phyloP scores from a whole-genome alignment of 352 stramenopile species.

The Globisporangium canariense region DNA sequence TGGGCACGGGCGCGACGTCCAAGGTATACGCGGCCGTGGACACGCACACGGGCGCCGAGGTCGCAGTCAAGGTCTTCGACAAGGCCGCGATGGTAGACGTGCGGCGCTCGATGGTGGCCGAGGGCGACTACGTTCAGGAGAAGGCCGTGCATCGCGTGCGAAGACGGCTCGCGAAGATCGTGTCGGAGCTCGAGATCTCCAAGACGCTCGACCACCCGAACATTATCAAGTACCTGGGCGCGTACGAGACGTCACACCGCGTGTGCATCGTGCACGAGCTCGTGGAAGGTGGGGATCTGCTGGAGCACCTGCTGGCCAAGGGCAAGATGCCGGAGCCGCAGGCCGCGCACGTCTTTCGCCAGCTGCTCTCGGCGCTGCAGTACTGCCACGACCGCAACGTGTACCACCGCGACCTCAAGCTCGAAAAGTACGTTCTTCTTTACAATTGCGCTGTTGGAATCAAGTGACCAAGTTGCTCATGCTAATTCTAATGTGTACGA shows the following conservation, averaged over 20 bases:
- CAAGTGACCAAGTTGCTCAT: background rate
- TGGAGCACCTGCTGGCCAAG: slow-evolving; percentile 68
- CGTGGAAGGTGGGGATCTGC: slow-evolving; percentile 64
- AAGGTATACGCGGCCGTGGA: slow-evolving; percentile 74
- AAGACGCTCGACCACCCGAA: slow-evolving; percentile 70
- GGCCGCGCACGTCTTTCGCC: slow-evolving; percentile 51
- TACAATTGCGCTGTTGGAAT: too few relatives aligned
- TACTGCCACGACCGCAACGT: slow-evolving; percentile 91
- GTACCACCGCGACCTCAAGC: slow-evolving; percentile 94
- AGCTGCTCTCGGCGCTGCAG: slow-evolving; percentile 91
- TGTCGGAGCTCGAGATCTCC: slow-evolving; percentile 82
- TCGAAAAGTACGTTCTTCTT: slow-evolving; percentile 84
- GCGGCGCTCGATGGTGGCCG: slow-evolving; percentile 70
- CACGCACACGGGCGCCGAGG: slow-evolving; percentile 33
- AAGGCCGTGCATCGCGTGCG: slow-evolving; percentile 71
- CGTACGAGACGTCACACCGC: slow-evolving; percentile 76
- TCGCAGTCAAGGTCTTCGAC: slow-evolving; percentile 84
- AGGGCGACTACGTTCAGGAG: slow-evolving; percentile 52
- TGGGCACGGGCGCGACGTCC: slow-evolving; percentile 70
- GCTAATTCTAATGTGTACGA: background rate
- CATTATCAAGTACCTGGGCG: slow-evolving; percentile 72
- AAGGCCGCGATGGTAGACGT: slow-evolving; percentile 79
- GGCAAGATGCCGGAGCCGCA: slow-evolving; percentile 69
- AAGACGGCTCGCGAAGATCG: slow-evolving; percentile 69
- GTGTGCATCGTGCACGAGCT: slow-evolving; percentile 81